These are phyloP conservation scores for Chlamydomonas schloesseri DNA, from an alignment of 139 green algal species.

Conservation along the genomic window DNA sequence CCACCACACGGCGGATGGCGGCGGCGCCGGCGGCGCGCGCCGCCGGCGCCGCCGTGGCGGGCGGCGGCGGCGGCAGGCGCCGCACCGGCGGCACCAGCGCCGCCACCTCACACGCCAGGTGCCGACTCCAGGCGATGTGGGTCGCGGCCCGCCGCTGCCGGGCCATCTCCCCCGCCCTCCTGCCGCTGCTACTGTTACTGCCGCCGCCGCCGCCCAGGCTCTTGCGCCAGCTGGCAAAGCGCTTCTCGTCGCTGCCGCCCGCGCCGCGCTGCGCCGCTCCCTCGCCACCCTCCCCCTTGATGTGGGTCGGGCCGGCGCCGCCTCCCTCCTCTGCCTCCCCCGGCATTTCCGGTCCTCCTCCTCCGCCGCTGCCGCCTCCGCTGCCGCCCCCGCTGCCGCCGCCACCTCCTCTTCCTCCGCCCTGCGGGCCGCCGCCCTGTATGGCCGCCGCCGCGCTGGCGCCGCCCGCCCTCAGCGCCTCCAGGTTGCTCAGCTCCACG, in stretches of 20 bases:
- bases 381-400: not conserved
- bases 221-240: no score
- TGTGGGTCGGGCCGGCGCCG: no score
- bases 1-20: not conserved
- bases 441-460: not conserved
- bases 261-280: no score
- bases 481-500: slow-evolving; percentile 13
- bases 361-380: not conserved
- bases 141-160: not conserved
- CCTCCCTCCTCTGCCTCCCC: not conserved
- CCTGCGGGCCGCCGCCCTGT: not conserved
- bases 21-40: not conserved
- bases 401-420: not conserved
- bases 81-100: slow-evolving; percentile 2
- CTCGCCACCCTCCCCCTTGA: not conserved
- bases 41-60: no score
- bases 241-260: no score
- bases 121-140: slow-evolving; percentile 24
- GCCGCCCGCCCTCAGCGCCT: slow-evolving; percentile 2
- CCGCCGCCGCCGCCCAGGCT: no score
- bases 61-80: not conserved
- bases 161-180: no score
- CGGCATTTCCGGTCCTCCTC: no score
- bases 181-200: no score
- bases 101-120: not conserved